Conservation (phyloP, 768 basidiomycete species). For the Leccinum ochraceum region DNA sequence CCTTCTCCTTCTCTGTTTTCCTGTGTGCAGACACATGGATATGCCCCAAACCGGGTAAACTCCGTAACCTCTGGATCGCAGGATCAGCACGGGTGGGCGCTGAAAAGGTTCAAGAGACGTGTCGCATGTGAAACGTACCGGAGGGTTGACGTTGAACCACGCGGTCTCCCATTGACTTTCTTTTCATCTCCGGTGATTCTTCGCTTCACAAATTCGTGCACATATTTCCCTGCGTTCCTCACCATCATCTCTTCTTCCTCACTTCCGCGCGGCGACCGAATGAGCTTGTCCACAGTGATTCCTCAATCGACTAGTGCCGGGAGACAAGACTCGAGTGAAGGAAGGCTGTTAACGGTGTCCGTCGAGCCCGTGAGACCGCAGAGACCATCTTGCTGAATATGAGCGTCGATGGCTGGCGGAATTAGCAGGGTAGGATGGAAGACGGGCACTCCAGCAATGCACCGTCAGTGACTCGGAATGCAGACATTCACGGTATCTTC, state of each 20-base stretch:
- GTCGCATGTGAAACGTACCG: no score
- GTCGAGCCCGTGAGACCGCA: slow-evolving; percentile 76
- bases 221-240: slow-evolving; percentile 52
- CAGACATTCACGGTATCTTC: not conserved
- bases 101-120: not conserved
- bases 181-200: slow-evolving; percentile 20
- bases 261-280: slow-evolving; percentile 52
- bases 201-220: slow-evolving; percentile 60
- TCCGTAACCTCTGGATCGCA: slow-evolving; percentile 66
- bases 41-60: slow-evolving; percentile 77
- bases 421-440: slow-evolving; percentile 57
- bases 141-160: no score
- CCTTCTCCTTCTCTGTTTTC: slow-evolving; percentile 37
- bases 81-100: not conserved
- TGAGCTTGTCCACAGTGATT: slow-evolving; percentile 59
- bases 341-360: slow-evolving; percentile 59
- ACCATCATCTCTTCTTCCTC: slow-evolving; percentile 55
- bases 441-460: slow-evolving; percentile 69
- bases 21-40: slow-evolving; percentile 80
- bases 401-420: slow-evolving; percentile 48
- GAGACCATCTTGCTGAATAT: slow-evolving; percentile 73
- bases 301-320: slow-evolving; percentile 72
- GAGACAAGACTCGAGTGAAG: slow-evolving; percentile 54
- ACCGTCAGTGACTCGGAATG: not conserved
- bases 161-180: no score